Evolutionary conservation across 768 basidiomycete species (phyloP).

Genomic region (Lactarius quietus): DNA sequence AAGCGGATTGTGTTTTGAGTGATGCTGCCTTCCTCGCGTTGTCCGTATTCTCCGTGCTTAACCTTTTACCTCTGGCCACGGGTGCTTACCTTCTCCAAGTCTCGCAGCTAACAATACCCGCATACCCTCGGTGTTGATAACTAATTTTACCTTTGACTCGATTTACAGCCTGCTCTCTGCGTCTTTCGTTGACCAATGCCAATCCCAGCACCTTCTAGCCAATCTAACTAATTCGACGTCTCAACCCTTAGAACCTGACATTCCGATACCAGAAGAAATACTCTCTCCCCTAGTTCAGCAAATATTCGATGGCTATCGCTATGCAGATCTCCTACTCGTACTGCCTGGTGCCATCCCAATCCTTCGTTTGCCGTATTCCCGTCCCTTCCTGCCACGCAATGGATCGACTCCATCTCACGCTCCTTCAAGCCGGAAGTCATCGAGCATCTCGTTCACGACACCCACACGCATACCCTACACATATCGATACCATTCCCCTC

Average conservation of each 20-base stretch:
- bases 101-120: slow-evolving; percentile 60
- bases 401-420: slow-evolving; percentile 53
- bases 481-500: slow-evolving; percentile 42
- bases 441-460: slow-evolving; percentile 37
- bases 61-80: neutral
- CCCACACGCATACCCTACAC: slow-evolving; percentile 36
- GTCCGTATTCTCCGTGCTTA: slow-evolving; percentile 38
- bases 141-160: slow-evolving; percentile 84
- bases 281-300: slow-evolving; percentile 62
- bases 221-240: neutral
- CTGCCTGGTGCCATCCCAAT: slow-evolving; percentile 75
- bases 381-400: slow-evolving; percentile 54
- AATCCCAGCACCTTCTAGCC: slow-evolving; percentile 14
- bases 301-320: slow-evolving; percentile 60
- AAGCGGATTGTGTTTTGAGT: slow-evolving; percentile 60
- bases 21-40: slow-evolving; percentile 79
- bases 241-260: slow-evolving; percentile 35
- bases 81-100: slow-evolving; percentile 35
- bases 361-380: slow-evolving; percentile 60
- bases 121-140: slow-evolving; percentile 69
- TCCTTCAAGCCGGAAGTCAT: slow-evolving; percentile 47
- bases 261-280: slow-evolving; percentile 47
- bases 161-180: slow-evolving; percentile 76
- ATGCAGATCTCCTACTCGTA: slow-evolving; percentile 65
- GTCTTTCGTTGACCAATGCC: slow-evolving; percentile 35